Percentiles rank a stretch among this genome's conserved stretches.
These are phyloP conservation scores for Medicago truncatula DNA, from an alignment of 306 rosid species.

Conservation along the genomic window MtrunA17r5.0-ANR NC_053046.1:33736501-33737000, in stretches of 20 bases:
- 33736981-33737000: conserved; percentile 9
- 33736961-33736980: conserved; percentile 19
- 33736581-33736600: conserved; percentile 7
- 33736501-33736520: not conserved
- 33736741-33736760: not conserved
- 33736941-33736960: conserved; percentile 18
- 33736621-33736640: conserved; percentile 22
- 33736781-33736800: conserved; percentile 9
- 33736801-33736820: not conserved
- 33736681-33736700: not conserved
- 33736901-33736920: not conserved
- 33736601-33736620: conserved; percentile 9
- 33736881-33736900: not conserved
- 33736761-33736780: not conserved
- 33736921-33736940: not conserved
- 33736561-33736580: not conserved
- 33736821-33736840: not conserved
- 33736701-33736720: not conserved
- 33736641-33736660: not conserved
- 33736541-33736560: not conserved
- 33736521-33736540: not conserved
- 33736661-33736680: conserved; percentile 1
- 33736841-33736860: conserved; percentile 19
- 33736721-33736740: conserved; percentile 1
- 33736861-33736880: conserved; percentile 2